Base-by-base conservation (phyloP, 2,329 filamentous ascomycete species). In the Trichoderma sp. region DNA sequence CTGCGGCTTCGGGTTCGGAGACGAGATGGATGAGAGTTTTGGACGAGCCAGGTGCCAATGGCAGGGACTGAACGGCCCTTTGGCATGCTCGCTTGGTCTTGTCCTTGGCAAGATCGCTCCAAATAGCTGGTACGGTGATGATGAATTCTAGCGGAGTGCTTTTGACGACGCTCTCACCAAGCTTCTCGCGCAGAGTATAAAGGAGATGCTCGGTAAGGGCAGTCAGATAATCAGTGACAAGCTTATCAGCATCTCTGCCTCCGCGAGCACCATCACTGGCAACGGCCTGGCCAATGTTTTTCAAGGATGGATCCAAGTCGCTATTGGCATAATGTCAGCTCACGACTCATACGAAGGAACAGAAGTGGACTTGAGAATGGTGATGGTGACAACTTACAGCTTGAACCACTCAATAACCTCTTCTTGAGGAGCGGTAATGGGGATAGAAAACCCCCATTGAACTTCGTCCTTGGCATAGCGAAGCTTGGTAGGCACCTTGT, bases 81-180 rank as follows among this genome's bases (percentile, higher is more conserved):
- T 82, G 76, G 56, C 82, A 85, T 18, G 85, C 85, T 64, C 82
- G 79, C 60, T 80, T 79, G 1, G 85, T 88, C 72, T 82, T 83
- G 51, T 86, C 81, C 60, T 86, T 87, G 67, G 86, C 85, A 6
- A 82, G 78, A 56, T 88, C 86, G 60, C 83, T 86, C 87, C 87
- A 89, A 7, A 89, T 85, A 6, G 87, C 86, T 1, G 87, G 87
- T 0, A 89, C 86, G 0, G 87, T 87, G 58, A 88, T 77, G 58
- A 88, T 82, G 65, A 87, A 87, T 69, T 87, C 82, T 6, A 86
- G 78, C 1, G 83, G 79, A 0, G 80, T 86, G 58, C 75, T 82
- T 5, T 79, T 79, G 30, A 87, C 75, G 26, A 84, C 81, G 2
- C 79, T 80, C 6, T 78, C 76, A 3, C 84, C 84, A 3, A 87